Conservation (phyloP, 768 basidiomycete species). For the Baorangia bicolor region DNA sequence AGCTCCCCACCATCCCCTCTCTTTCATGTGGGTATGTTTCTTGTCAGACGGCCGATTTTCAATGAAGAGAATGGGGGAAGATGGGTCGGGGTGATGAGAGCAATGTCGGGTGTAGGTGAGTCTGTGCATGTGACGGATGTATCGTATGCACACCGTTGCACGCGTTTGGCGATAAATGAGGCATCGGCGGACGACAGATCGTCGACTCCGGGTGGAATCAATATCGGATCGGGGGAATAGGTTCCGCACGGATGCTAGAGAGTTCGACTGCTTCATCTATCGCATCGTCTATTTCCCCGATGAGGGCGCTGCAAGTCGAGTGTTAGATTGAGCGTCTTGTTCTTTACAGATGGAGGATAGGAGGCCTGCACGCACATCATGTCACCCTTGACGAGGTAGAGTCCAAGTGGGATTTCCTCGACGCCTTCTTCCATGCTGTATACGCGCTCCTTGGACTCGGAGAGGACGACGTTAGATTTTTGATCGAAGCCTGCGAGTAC, state of each 20-base stretch:
- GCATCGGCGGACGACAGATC: not conserved
- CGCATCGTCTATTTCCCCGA: slow-evolving; percentile 84
- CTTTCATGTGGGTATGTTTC: slow-evolving; percentile 6
- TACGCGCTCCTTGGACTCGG: slow-evolving; percentile 90
- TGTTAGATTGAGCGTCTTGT: slow-evolving; percentile 2
- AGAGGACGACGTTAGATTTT: slow-evolving; percentile 93
- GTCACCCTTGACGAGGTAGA: slow-evolving; percentile 98
- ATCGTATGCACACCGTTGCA: not conserved
- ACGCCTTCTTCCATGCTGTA: slow-evolving; percentile 90
- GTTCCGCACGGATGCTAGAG: slow-evolving; percentile 80
- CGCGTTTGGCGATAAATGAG: not conserved
- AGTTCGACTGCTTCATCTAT: slow-evolving; percentile 76
- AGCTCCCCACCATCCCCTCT: not conserved
- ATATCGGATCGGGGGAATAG: slow-evolving; percentile 79
- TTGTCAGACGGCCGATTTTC: not conserved
- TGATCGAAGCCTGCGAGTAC: slow-evolving; percentile 91
- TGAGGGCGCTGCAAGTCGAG: slow-evolving; percentile 55
- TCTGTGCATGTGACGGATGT: not conserved
- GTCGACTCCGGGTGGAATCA: slow-evolving; percentile 28
- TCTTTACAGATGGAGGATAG: not conserved
- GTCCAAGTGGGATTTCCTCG: slow-evolving; percentile 89
- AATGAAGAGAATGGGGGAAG: not conserved
- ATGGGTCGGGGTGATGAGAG: not conserved
- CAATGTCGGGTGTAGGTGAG: not conserved
- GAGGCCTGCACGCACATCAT: slow-evolving; percentile 75